Base-by-base conservation (phyloP, 345 rosid species). In the Camelina sativa region DNA sequence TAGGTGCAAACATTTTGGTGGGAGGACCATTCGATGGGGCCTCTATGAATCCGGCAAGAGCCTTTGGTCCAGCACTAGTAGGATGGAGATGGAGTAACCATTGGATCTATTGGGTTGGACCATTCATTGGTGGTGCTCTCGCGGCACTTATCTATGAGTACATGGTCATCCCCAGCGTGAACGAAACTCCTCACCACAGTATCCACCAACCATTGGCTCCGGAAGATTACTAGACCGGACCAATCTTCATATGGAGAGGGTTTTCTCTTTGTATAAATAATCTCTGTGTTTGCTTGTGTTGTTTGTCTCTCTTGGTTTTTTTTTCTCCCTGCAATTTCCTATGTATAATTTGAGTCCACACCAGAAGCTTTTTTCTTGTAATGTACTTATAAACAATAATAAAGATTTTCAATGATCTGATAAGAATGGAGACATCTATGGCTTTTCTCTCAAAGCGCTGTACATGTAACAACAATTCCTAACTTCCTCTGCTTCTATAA, bases 131-230 rank as follows among this genome's bases (percentile, higher is more conserved):
- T 7, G 83, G 74, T 51, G 83, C 75, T 20, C 46, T 80, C 11
- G 83, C 83, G 1, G 69, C 69, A 10, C 82, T 87, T 2, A 67
- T 87, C 40, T 87, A 87, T 1, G 89, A 91, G 78, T 88, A 72
- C 80, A 65, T 80, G 78, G 74, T 89, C 73, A 86, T 89, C 73
- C 80, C 82, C 28, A 84, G 78, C 13, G 56, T 75, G 1, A 78
- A 79, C 71, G 8, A 80, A 65, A 37, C 77, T 30, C 32, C 88
- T 66, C 72, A 73, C 87, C 51, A 72, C 52, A 65, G 62, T 23
- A 55, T 58, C 20, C 93, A 87, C 79, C 90, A 87, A 77, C 94
- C 97, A 28, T 72, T 86, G 81, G 94, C 88, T 35, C 91, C 92
- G n/a, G 97, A 87, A 81, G 92, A 91, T 78, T 91, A 89, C 84